Percentiles rank a stretch among this genome's conserved stretches.
Conservation (phyloP, 2,329 filamentous ascomycete genomes). For the Fusarium nelsonii region DNA sequence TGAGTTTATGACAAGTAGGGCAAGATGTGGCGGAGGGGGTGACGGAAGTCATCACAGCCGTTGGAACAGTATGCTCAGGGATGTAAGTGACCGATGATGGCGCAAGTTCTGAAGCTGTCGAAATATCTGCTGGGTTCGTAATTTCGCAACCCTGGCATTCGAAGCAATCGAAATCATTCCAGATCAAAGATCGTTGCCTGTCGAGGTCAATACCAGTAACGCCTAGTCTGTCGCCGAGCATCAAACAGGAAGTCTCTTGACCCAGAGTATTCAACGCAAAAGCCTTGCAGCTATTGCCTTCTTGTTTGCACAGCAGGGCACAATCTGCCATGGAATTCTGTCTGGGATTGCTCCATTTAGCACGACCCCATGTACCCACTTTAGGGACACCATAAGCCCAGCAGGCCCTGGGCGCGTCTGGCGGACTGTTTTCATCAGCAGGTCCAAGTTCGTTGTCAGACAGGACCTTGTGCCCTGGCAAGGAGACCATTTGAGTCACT, state of each 20-base stretch:
- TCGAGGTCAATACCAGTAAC: background rate
- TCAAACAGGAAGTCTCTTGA: background rate
- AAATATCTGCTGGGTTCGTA: background rate
- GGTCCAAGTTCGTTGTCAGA: background rate
- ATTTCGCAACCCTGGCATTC: conserved; percentile 14
- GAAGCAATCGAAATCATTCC: conserved; percentile 25
- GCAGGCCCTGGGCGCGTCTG: background rate
- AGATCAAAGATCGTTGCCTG: background rate
- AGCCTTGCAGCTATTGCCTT: conserved; percentile 10
- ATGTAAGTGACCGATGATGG: background rate
- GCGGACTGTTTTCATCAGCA: background rate
- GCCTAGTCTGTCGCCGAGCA: background rate
- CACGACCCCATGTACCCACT: background rate
- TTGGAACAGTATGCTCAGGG: background rate
- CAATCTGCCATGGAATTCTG: conserved; percentile 31
- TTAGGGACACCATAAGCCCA: conserved; percentile 17
- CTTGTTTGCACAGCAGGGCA: conserved; percentile 6
- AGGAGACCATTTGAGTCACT: background rate
- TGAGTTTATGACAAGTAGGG: background rate
- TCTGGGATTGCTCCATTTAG: background rate
- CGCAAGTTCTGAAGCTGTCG: background rate
- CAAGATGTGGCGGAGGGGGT: background rate
- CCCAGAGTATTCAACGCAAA: background rate
- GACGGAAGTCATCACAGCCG: background rate
- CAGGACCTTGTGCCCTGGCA: background rate